These are phyloP conservation scores for Solanum pinnatisectum DNA, from an alignment of 257 asterid species.

Conservation along the genomic window DNA sequence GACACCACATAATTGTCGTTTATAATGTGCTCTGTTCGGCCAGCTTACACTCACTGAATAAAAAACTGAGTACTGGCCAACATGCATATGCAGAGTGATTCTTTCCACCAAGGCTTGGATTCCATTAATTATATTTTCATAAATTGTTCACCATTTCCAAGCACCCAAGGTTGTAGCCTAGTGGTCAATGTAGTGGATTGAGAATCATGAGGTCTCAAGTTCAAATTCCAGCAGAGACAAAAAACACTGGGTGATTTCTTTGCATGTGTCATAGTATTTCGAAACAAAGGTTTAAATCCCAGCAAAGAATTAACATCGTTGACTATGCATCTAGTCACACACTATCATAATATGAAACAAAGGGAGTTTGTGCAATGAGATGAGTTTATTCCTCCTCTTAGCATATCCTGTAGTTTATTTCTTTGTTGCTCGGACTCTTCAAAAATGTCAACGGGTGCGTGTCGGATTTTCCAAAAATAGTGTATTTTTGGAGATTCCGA, in stretches of 20 bases:
- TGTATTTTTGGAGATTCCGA: too few species aligned
- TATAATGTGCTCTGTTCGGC: neutral
- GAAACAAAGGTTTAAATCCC: too few species aligned
- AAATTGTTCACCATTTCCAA: neutral
- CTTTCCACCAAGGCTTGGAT: neutral
- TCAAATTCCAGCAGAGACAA: too few species aligned
- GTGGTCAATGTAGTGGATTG: too few species aligned
- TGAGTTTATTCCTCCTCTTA: neutral
- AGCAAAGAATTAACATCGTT: neutral
- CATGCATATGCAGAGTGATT: neutral
- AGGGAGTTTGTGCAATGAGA: neutral
- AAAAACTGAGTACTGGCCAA: neutral
- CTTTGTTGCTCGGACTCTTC: too few species aligned
- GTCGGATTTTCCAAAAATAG: too few species aligned
- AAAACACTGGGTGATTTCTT: too few species aligned
- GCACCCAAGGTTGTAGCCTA: too few species aligned
- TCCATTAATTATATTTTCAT: neutral
- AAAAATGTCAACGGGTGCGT: too few species aligned
- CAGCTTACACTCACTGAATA: neutral
- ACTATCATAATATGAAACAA: neutral
- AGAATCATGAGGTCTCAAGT: too few species aligned
- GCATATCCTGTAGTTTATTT: neutral
- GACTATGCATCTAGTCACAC: neutral
- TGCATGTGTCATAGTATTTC: too few species aligned
- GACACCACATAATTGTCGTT: neutral